These are phyloP conservation scores for Leishmania major DNA, from an alignment of 208 protist genomes.

Conservation along the genomic window DNA sequence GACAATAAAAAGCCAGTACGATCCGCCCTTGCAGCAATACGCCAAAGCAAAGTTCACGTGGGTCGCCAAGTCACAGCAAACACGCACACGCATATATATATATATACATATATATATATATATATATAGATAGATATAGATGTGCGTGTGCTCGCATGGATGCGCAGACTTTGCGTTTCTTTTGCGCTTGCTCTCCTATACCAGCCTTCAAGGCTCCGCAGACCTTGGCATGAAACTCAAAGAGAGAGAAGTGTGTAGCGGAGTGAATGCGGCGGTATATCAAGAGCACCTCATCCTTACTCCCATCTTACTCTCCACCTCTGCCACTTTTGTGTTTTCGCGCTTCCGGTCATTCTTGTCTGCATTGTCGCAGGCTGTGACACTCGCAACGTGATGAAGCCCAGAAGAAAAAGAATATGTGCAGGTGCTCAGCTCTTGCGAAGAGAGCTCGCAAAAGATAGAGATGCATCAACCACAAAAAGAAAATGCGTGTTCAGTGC, in stretches of 20 bases:
- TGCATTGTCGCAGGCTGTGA: neutral
- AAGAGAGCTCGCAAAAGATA: neutral
- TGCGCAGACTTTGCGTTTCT: neutral
- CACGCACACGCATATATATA: neutral
- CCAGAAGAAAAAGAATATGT: neutral
- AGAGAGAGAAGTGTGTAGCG: neutral
- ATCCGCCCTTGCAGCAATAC: neutral
- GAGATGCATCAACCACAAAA: neutral
- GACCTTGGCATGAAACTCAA: neutral
- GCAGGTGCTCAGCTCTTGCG: neutral
- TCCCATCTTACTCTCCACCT: neutral
- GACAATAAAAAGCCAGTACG: neutral
- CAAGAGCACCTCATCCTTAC: neutral
- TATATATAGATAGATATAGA: no score
- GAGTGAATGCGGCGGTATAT: neutral
- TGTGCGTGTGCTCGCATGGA: neutral
- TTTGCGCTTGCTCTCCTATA: neutral
- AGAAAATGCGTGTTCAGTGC: neutral
- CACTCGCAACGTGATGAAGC: neutral
- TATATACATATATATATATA: no score
- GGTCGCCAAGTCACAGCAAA: neutral
- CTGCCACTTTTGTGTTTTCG: neutral
- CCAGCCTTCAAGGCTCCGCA: neutral
- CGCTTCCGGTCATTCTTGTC: neutral
- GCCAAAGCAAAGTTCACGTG: neutral